phyloP scores from a whole-genome alignment of 495 filamentous ascomycete species.

The Rhizodiscina lignyota region DNA sequence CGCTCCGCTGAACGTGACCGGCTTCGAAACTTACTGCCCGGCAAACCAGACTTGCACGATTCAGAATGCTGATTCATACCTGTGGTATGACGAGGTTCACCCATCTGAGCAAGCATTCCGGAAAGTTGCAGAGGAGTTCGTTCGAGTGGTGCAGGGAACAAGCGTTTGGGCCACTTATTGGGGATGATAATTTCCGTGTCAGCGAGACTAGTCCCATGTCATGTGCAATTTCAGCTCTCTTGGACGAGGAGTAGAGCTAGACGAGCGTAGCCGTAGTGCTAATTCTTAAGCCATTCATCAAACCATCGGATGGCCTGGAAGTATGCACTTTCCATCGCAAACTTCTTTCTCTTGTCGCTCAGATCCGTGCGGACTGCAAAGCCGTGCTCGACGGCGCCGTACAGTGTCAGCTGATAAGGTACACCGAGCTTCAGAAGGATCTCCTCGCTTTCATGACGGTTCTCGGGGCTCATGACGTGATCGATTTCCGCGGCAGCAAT shows the following conservation, averaged over 20 bases:
- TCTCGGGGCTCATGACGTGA: constrained; percentile 56
- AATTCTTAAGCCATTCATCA: constrained; percentile 33
- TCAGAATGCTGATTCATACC: constrained; percentile 26
- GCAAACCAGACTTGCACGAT: constrained; percentile 16
- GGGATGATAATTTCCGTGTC: too few species aligned
- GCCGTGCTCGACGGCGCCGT: constrained; percentile 58
- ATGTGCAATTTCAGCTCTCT: too few species aligned
- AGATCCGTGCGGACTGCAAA: constrained; percentile 61
- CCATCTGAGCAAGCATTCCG: constrained; percentile 37
- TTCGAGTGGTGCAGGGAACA: constrained; percentile 38
- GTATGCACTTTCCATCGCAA: constrained; percentile 76
- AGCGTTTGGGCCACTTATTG: constrained; percentile 43
- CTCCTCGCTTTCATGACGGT: constrained; percentile 46
- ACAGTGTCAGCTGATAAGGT: constrained; percentile 72
- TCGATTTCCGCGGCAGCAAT: constrained; percentile 76
- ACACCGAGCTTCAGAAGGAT: constrained; percentile 42
- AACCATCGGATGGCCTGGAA: constrained; percentile 70
- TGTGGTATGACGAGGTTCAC: constrained; percentile 51
- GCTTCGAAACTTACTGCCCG: constrained; percentile 35
- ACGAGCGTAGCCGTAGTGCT: too few species aligned
- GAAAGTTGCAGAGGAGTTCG: constrained; percentile 41
- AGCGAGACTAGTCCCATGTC: too few species aligned
- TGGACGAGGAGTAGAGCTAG: too few species aligned
- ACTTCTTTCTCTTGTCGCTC: constrained; percentile 43
- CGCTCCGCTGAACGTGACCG: constrained; percentile 46